Evolutionary conservation across 768 basidiomycete genomes (phyloP).

Genomic region (Dioszegia hungarica): DNA sequence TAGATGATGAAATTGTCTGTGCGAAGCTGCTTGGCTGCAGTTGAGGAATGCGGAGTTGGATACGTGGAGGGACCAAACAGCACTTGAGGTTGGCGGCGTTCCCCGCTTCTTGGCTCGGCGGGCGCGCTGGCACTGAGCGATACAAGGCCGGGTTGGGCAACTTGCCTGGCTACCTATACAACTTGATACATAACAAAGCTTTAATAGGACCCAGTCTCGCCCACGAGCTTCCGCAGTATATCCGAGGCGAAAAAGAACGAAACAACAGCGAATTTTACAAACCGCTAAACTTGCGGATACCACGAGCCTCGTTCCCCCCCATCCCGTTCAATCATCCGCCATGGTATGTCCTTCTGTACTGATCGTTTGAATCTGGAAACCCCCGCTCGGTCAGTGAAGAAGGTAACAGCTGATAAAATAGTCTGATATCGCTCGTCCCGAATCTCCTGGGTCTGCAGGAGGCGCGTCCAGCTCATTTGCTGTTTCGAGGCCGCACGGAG

Average conservation of each 20-base stretch:
- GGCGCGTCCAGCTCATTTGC: constrained; percentile 32
- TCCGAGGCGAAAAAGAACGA: too few species aligned
- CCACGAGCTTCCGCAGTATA: too few species aligned
- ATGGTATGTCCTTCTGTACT: neutral
- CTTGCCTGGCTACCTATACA: neutral
- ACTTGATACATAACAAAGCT: neutral
- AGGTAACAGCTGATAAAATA: neutral
- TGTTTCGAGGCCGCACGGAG: constrained; percentile 46
- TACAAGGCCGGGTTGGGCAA: neutral
- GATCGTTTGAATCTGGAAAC: too few species aligned
- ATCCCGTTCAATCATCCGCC: neutral
- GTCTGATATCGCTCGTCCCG: constrained; percentile 41
- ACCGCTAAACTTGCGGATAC: too few species aligned
- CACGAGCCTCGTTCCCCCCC: too few species aligned
- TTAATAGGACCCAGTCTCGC: neutral
- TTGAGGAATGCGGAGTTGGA: neutral
- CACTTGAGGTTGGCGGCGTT: neutral
- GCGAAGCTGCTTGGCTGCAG: constrained; percentile 6
- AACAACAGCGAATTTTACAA: too few species aligned
- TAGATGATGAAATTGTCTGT: too few species aligned
- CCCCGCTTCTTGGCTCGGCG: neutral
- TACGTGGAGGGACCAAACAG: neutral
- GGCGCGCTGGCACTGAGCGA: too few species aligned
- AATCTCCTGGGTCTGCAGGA: constrained; percentile 35
- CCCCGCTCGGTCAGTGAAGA: too few species aligned